phyloP scores from a whole-genome alignment of 2,329 filamentous ascomycete genomes.

The Fusarium paranaense region DNA sequence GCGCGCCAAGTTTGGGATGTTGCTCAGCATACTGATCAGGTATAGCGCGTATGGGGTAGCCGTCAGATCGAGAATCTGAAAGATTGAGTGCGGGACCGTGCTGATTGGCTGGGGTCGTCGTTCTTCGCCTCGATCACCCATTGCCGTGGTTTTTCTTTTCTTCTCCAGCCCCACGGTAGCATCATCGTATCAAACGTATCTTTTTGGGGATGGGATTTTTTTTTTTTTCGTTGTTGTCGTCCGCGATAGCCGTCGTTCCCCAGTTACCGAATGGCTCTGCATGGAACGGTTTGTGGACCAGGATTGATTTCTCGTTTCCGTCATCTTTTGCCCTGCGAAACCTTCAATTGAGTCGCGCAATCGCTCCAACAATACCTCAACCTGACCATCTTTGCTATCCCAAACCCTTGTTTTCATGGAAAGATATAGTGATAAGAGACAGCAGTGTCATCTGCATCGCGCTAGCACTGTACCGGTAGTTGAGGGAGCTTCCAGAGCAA shows the following conservation, averaged over 20 bases:
- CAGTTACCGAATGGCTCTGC: not conserved
- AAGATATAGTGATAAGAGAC: not conserved
- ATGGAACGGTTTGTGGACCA: not conserved
- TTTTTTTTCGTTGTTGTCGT: not conserved
- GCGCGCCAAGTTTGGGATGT: constrained; percentile 35
- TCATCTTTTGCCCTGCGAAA: not conserved
- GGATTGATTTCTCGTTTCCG: not conserved
- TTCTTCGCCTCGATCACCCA: not conserved
- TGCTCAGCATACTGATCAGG: constrained; percentile 36
- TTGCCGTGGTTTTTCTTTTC: not conserved
- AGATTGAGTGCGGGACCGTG: constrained; percentile 28
- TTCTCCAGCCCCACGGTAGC: not conserved
- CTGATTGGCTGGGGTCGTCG: constrained; percentile 20
- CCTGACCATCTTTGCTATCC: not conserved
- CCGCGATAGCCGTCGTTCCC: not conserved
- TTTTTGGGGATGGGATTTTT: not conserved
- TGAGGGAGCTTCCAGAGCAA: constrained; percentile 9
- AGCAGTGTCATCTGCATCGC: not conserved
- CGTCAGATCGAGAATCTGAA: constrained; percentile 36
- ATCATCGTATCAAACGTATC: not conserved
- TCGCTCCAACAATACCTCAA: not conserved
- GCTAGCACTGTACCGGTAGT: constrained; percentile 4
- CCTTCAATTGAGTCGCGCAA: not conserved
- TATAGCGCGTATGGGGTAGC: constrained; percentile 31
- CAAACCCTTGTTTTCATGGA: not conserved